Evolutionary conservation across 2,329 filamentous ascomycete species (phyloP), one percentile per base, ranked within the genome.

Genomic region (Bipolaris cookei): DNA sequence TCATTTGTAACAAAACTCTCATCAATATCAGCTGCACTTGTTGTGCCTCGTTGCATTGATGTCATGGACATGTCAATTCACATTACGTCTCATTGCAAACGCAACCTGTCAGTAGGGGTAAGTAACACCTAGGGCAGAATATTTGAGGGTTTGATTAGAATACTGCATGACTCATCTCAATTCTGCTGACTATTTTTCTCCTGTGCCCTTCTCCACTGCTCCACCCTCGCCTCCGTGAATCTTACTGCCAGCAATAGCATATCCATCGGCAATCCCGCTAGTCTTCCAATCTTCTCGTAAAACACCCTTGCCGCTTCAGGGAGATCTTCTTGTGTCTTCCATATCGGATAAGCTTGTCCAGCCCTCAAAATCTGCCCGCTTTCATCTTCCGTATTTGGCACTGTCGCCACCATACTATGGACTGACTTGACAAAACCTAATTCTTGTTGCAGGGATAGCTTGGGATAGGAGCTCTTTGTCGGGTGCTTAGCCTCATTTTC

Each of bases 161-260:
- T 20, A 41, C 4, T 13, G 2, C 11, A 14, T 23, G 38, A 8
- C 4, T 18, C 28, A 23, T 16, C 11, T 28, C 44, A 13, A 1
- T 6, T 35, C 11, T n/a, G 16, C 38, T 41, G 39, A 34, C 41
- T 30, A n/a, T 41, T 18, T 21, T 14, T 49, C 35, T 41, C 59
- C 53, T 67, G 62, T 42, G 56, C 56, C 20, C 56, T 68, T 20
- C 63, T 63, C 67, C 68, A 70, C 43, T 61, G 65, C 53, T 71
- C 62, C 6, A 73, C 58, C 45, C 59, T 69, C 25, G 59, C 67
- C 51, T 88, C 86, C 0, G 80, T 77, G 34, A 78, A 73, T 43
- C 77, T 79, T 0, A 87, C 83, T 14, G 80, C 82, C 53, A 73
- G 75, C 13, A 86, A 67, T 41, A 88, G 72, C 34, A 79, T 81